Evolutionary conservation across 2,329 filamentous ascomycete genomes (phyloP), one percentile per base, ranked within the genome.

Genomic region (Didymella segeticola): DNA sequence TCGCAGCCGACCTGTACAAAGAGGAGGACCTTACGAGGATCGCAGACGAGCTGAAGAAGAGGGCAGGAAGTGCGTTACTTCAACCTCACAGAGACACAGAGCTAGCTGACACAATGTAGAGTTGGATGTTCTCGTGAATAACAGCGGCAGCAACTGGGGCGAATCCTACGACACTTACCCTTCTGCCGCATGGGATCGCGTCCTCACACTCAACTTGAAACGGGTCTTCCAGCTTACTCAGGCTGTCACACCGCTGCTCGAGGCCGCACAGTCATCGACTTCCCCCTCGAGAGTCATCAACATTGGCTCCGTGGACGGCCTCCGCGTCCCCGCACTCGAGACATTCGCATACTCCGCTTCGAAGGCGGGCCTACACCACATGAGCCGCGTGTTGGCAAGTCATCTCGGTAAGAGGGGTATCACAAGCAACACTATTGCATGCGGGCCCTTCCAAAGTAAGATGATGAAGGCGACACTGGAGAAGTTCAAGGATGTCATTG

Each of bases 401-500:
- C 87, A 86, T 64, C 73, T 89, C 27, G 86, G 86, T 0, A 82
- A 81, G 51, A 66, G 82, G 36, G 79, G 83, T 47, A 81, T 89
- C 54, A 89, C 86, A 22, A 82, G 80, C 58, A 91, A 91, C 68
- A 85, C 86, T 3, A 75, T 91, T 50, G 89, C 89, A 5, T 90
- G 88, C 56, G 89, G 89, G 3, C 88, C 88, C 3, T 89, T 89
- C 56, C 80, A 86, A 60, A 87, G 86, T 15, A 88, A 86, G 66
- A 89, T 90, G 82, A 90, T 90, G 88, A 87, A 86, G 31, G 82
- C 84, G 1, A 90, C 88, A 75, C 81, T 88, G 63, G 76, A 83
- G 50, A 79, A 86, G 26, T 82, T 81, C 53, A 78, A 81, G 41
- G 82, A 84, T 4, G 71, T 71, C 6, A 86, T 89, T 61, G 79